Evolutionary conservation across 371 early-diverging fungal species (phyloP).

Genomic region (Mucor sp.): DNA sequence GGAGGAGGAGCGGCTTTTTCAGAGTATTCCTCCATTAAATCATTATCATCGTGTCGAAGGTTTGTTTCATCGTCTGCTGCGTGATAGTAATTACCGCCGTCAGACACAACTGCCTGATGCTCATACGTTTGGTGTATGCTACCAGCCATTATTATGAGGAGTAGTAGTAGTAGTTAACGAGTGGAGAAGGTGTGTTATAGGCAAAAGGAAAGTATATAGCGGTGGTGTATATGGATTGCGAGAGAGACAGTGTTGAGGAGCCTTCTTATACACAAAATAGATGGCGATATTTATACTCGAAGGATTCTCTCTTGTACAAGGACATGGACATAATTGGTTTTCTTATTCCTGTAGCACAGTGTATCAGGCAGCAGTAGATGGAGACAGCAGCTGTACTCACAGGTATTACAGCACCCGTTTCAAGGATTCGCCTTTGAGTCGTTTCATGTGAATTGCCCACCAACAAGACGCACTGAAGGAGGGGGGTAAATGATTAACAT

Average conservation of each 20-base stretch:
- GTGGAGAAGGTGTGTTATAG: neutral
- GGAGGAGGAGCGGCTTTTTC: conserved; percentile 46
- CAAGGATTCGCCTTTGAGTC: neutral
- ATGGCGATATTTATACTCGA: neutral
- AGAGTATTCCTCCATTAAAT: conserved; percentile 45
- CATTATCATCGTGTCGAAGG: conserved; percentile 13
- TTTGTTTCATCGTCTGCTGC: neutral
- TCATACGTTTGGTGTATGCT: conserved; percentile 13
- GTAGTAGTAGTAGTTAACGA: neutral
- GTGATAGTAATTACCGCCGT: conserved; percentile 9
- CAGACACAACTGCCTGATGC: conserved; percentile 12
- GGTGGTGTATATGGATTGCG: neutral
- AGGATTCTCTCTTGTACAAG: neutral
- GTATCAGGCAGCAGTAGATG: neutral
- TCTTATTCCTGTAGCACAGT: neutral
- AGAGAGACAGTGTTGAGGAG: neutral
- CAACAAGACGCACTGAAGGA: neutral
- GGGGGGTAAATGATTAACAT: neutral
- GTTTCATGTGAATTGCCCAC: conserved; percentile 1
- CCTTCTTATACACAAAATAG: neutral
- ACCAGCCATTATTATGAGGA: neutral
- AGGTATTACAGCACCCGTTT: neutral
- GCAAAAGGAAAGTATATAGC: neutral
- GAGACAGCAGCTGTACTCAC: neutral
- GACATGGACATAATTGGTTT: neutral